Percentiles rank a stretch among this genome's conserved stretches.
These are phyloP conservation scores for Pythium phragmitis DNA, from an alignment of 352 stramenopile species.

Conservation along the genomic window DNA sequence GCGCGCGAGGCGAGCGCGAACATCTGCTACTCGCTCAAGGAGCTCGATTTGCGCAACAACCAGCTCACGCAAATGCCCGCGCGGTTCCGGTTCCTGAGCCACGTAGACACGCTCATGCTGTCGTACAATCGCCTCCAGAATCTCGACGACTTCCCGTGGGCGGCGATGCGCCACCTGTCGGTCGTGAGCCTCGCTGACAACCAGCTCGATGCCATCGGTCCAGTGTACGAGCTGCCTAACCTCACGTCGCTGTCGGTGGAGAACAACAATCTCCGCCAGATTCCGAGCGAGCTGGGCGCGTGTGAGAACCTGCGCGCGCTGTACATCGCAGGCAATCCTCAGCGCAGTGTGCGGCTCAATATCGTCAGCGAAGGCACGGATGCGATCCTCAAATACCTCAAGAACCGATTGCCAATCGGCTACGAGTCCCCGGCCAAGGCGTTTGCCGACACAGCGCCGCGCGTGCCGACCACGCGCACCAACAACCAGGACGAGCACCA, in stretches of 20 bases:
- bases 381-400: conserved; percentile 71
- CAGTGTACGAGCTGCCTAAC: conserved; percentile 52
- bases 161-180: conserved; percentile 54
- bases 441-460: conserved; percentile 23
- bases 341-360: conserved; percentile 63
- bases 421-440: conserved; percentile 24
- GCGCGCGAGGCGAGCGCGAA: conserved; percentile 22
- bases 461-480: conserved; percentile 5
- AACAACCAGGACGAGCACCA: conserved; percentile 18
- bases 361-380: conserved; percentile 71
- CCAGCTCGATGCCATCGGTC: conserved; percentile 62
- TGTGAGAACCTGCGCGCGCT: conserved; percentile 60
- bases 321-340: conserved; percentile 70
- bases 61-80: conserved; percentile 47
- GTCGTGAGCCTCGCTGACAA: conserved; percentile 70
- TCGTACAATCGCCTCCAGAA: conserved; percentile 63
- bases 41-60: conserved; percentile 78
- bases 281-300: conserved; percentile 59
- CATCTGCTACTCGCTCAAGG: conserved; percentile 51
- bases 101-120: conserved; percentile 64
- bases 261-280: conserved; percentile 84
- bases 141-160: conserved; percentile 61
- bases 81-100: conserved; percentile 41
- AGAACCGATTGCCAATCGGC: conserved; percentile 46
- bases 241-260: conserved; percentile 76